A percentile compares a stretch with the other conserved stretches of the same genome.
Conservation (phyloP, 2,329 filamentous ascomycete genomes). For the Neonectria ditissima region DNA sequence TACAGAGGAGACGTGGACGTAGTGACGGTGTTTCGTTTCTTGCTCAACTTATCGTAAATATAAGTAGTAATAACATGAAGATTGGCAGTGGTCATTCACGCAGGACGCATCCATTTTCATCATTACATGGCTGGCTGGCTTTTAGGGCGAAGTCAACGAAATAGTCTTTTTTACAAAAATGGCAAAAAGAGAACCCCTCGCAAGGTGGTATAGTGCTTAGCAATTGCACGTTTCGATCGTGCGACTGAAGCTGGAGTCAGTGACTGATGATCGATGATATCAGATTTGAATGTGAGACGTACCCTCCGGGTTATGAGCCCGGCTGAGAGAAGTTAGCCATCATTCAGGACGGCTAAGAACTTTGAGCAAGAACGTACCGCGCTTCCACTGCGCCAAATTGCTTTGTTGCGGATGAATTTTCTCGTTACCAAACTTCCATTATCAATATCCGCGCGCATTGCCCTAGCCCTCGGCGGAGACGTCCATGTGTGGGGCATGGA, state of each 20-base stretch:
- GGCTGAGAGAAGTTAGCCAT: conserved; percentile 16
- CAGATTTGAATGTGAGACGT: conserved; percentile 7
- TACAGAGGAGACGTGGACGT: not conserved
- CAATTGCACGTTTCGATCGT: conserved; percentile 29
- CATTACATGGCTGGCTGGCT: not conserved
- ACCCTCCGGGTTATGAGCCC: conserved; percentile 30
- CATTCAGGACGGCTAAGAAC: not conserved
- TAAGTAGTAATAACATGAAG: too few species aligned
- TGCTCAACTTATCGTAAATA: not conserved
- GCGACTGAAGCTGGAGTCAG: conserved; percentile 14
- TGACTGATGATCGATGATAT: not conserved
- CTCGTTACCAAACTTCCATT: not conserved
- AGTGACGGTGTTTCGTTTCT: not conserved
- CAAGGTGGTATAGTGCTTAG: not conserved
- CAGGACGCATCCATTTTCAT: not conserved
- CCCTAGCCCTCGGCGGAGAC: conserved; percentile 26
- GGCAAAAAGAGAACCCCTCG: not conserved
- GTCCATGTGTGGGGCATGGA: not conserved
- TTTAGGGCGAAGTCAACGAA: not conserved
- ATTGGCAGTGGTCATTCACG: not conserved
- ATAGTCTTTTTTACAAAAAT: not conserved
- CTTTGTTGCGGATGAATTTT: not conserved
- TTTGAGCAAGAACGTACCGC: conserved; percentile 14
- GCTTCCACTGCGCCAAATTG: conserved; percentile 28
- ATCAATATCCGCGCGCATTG: conserved; percentile 1